These are phyloP conservation scores for Coemansia sp. DNA, from an alignment of 192 early-diverging fungal species.

Conservation along the genomic window DNA sequence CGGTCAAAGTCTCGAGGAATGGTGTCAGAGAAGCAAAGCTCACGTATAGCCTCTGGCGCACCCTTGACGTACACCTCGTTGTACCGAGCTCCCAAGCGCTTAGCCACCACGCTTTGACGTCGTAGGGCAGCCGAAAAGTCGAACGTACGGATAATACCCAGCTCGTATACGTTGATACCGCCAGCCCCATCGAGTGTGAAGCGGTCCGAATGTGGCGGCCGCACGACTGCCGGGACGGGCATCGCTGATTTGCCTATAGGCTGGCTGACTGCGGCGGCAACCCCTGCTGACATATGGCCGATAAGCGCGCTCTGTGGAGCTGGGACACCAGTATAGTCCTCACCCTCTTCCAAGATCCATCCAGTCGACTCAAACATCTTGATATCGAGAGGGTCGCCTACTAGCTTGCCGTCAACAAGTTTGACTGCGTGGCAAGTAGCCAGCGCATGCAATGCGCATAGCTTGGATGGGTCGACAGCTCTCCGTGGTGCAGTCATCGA, in stretches of 20 bases:
- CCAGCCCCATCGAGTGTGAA: constrained; percentile 58
- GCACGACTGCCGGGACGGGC: constrained; percentile 78
- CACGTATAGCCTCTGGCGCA: constrained; percentile 92
- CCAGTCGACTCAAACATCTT: constrained; percentile 97
- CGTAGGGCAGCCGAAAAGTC: constrained; percentile 91
- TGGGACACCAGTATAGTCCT: constrained; percentile 21
- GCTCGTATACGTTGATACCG: constrained; percentile 55
- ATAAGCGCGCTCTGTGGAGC: background rate
- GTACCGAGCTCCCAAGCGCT: constrained; percentile 59
- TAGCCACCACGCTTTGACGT: constrained; percentile 91
- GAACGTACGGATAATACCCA: constrained; percentile 83
- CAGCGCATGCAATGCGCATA: constrained; percentile 61
- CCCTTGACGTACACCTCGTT: constrained; percentile 90
- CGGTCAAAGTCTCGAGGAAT: constrained; percentile 84
- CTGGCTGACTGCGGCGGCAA: background rate
- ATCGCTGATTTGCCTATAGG: constrained; percentile 8
- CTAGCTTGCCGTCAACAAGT: constrained; percentile 79
- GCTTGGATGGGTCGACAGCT: constrained; percentile 43
- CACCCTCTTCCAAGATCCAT: constrained; percentile 92
- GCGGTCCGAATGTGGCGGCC: constrained; percentile 73
- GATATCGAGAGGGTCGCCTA: constrained; percentile 95
- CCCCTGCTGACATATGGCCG: constrained; percentile 7
- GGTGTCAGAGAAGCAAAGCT: constrained; percentile 81
- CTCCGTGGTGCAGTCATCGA: constrained; percentile 47
- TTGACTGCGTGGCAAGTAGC: constrained; percentile 87